Conservation (phyloP, 129 eudicot species). For the carrot (Daucus carota) region DNA sequence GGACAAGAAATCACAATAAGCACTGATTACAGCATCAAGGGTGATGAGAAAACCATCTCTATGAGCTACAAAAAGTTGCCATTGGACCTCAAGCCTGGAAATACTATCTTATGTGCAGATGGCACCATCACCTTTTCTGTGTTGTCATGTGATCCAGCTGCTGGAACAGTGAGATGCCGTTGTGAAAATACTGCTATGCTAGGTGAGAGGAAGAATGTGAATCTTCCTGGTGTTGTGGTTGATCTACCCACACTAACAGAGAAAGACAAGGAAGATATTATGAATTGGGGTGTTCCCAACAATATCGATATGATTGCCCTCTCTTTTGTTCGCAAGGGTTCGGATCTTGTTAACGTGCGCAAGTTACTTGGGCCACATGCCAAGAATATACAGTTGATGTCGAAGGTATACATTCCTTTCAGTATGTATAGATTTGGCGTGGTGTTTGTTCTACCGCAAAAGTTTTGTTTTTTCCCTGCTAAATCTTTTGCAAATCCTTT, state of each 20-base stretch:
- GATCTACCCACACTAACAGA: conserved; percentile 82
- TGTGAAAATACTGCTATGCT: conserved; percentile 83
- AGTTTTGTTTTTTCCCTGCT: neutral
- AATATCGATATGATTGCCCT: conserved; percentile 76
- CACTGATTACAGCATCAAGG: conserved; percentile 79
- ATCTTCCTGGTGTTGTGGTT: conserved; percentile 82
- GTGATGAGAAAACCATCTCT: conserved; percentile 59
- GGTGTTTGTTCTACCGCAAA: neutral
- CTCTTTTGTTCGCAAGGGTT: conserved; percentile 72
- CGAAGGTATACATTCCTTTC: conserved; percentile 38
- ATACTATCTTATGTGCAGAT: conserved; percentile 76
- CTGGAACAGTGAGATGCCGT: conserved; percentile 82
- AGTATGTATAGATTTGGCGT: neutral
- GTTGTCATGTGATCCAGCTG: conserved; percentile 57
- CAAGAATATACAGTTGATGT: conserved; percentile 57
- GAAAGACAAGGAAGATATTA: conserved; percentile 73
- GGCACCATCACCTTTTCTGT: conserved; percentile 80
- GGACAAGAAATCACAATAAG: conserved; percentile 73
- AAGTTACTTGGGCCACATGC: conserved; percentile 68
- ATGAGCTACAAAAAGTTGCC: conserved; percentile 91
- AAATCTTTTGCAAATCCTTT: neutral
- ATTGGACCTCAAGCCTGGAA: conserved; percentile 77
- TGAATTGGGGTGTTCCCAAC: conserved; percentile 78
- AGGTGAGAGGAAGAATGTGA: conserved; percentile 80
- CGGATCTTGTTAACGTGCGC: conserved; percentile 70